Conservation (phyloP, 805 yeast species). For the Candida succiphila region DNA sequence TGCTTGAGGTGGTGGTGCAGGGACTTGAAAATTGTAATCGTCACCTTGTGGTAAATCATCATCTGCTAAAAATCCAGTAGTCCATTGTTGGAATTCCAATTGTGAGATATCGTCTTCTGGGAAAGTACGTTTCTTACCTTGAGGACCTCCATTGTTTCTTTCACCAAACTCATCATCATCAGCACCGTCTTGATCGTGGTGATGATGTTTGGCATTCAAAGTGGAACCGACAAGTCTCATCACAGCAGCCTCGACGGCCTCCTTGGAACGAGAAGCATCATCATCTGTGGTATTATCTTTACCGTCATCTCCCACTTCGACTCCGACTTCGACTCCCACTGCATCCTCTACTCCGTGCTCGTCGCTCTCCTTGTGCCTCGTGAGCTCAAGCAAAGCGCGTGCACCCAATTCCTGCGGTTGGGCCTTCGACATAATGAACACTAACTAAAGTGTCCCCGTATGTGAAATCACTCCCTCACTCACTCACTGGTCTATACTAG, state of each 20-base stretch:
- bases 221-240: slow-evolving; percentile 64
- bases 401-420: slow-evolving; percentile 19
- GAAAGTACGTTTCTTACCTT: slow-evolving; percentile 17
- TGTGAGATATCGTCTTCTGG: slow-evolving; percentile 32
- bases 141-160: not conserved
- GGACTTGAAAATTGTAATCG: not conserved
- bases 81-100: slow-evolving; percentile 46
- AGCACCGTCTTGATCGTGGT: not conserved
- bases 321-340: not conserved
- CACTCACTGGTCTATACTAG: too few species aligned
- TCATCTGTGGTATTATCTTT: not conserved
- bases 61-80: slow-evolving; percentile 35
- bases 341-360: slow-evolving; percentile 1
- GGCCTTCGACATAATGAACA: too few species aligned
- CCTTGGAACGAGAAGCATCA: slow-evolving; percentile 10
- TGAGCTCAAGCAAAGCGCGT: slow-evolving; percentile 16
- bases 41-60: slow-evolving; percentile 19
- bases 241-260: slow-evolving; percentile 72
- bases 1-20: not conserved
- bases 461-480: too few species aligned
- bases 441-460: too few species aligned
- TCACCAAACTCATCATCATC: not conserved
- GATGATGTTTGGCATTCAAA: slow-evolving; percentile 21
- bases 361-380: slow-evolving; percentile 10
- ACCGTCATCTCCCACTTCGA: too few species aligned